A percentile compares a stretch with the other conserved stretches of the same genome.
These are phyloP conservation scores for Colletotrichum falcatum DNA, from an alignment of 2,329 filamentous ascomycete genomes.

Conservation along the genomic window DNA sequence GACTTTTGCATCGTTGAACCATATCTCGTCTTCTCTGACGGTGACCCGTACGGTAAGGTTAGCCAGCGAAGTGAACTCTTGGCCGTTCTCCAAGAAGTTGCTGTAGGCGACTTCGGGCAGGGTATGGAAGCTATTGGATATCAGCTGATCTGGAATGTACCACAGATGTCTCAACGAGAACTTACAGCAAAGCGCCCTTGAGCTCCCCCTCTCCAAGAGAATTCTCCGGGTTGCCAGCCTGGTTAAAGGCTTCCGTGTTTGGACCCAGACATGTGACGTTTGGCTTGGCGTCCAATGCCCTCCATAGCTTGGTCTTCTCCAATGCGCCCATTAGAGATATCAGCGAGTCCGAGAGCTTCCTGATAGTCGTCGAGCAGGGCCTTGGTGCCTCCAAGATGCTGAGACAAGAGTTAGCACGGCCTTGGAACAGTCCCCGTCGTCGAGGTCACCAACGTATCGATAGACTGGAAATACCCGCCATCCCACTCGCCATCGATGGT, in stretches of 20 bases:
- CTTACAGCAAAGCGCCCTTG: conserved; percentile 42
- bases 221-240: conserved; percentile 42
- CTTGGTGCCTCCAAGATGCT: conserved; percentile 41
- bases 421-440: background rate
- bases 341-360: conserved; percentile 25
- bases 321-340: conserved; percentile 35
- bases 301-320: conserved; percentile 36
- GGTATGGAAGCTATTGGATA: conserved; percentile 40
- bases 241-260: conserved; percentile 40
- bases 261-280: conserved; percentile 45
- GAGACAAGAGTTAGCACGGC: background rate
- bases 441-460: conserved; percentile 41
- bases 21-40: conserved; percentile 42
- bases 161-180: background rate
- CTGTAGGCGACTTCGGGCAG: conserved; percentile 42
- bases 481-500: conserved; percentile 42
- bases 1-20: conserved; percentile 46
- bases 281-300: conserved; percentile 39
- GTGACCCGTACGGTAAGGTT: conserved; percentile 42
- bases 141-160: background rate
- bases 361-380: conserved; percentile 41
- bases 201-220: conserved; percentile 36
- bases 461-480: conserved; percentile 42
- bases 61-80: conserved; percentile 37
- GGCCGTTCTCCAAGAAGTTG: conserved; percentile 42